Conservation (phyloP, 495 filamentous ascomycete genomes). For the Aspergillus diversus region DNA sequence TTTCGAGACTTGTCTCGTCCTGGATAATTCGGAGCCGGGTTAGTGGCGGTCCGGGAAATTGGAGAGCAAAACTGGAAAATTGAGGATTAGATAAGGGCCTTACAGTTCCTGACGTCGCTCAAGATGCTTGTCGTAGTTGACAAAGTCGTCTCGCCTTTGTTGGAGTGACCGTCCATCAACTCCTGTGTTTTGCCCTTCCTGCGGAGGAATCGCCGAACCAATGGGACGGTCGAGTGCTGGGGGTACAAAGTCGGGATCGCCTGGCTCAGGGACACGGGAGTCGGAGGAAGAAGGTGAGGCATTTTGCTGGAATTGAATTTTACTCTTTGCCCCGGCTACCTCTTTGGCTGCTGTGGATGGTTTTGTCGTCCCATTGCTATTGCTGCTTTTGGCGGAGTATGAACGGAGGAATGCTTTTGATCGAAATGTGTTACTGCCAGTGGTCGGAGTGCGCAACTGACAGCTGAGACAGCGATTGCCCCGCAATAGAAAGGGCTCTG, state of each 20-base stretch:
- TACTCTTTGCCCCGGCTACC: constrained; percentile 14
- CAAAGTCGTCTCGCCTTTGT: constrained; percentile 78
- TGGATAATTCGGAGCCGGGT: constrained; percentile 23
- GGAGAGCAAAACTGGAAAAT: constrained; percentile 25
- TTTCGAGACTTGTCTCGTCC: constrained; percentile 62
- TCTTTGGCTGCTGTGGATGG: constrained; percentile 13
- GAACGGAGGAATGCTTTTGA: constrained; percentile 33
- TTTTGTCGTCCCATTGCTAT: constrained; percentile 12
- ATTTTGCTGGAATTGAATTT: constrained; percentile 40
- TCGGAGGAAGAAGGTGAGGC: constrained; percentile 25
- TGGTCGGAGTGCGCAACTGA: constrained; percentile 40
- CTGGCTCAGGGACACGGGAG: constrained; percentile 31
- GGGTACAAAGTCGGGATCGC: constrained; percentile 66
- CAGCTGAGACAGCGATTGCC: constrained; percentile 44
- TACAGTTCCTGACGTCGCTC: constrained; percentile 73
- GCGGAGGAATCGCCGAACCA: constrained; percentile 72
- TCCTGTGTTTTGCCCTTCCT: constrained; percentile 78
- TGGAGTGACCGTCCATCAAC: constrained; percentile 66
- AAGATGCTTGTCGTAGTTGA: constrained; percentile 82
- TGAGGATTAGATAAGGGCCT: constrained; percentile 22
- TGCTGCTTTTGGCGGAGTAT: constrained; percentile 35
- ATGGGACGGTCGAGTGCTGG: constrained; percentile 77
- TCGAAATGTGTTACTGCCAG: constrained; percentile 19
- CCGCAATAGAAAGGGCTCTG: constrained; percentile 34
- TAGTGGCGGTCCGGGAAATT: neutral